These are phyloP conservation scores for Podila epigama DNA, from an alignment of 192 early-diverging fungal genomes.

Conservation along the genomic window DNA sequence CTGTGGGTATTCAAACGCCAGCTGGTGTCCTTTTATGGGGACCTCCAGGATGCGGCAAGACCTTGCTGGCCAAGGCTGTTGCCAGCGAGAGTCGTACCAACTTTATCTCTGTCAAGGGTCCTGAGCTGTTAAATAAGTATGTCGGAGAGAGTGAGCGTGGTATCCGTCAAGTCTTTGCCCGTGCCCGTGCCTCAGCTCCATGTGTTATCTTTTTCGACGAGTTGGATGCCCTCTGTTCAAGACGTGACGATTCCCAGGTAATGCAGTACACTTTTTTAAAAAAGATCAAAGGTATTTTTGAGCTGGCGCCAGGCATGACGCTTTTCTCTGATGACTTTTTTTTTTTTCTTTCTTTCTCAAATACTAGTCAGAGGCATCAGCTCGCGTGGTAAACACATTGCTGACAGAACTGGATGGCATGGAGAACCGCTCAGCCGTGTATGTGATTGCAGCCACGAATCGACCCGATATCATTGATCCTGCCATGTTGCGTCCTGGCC, in stretches of 20 bases:
- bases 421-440: slow-evolving; percentile 87
- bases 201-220: slow-evolving; percentile 99
- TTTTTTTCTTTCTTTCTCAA: neutral
- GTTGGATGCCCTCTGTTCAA: slow-evolving; percentile 91
- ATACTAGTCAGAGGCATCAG: slow-evolving; percentile 82
- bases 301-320: too few relatives aligned
- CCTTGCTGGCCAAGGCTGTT: slow-evolving; percentile 96
- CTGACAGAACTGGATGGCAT: slow-evolving; percentile 98
- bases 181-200: slow-evolving; percentile 91
- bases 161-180: slow-evolving; percentile 93
- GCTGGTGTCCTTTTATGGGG: slow-evolving; percentile 97
- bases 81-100: slow-evolving; percentile 98
- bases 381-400: slow-evolving; percentile 96
- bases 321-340: neutral
- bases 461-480: slow-evolving; percentile 98
- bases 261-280: slow-evolving; percentile 1
- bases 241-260: slow-evolving; percentile 90
- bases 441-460: slow-evolving; percentile 98
- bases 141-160: slow-evolving; percentile 98
- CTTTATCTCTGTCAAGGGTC: slow-evolving; percentile 98
- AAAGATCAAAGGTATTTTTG: neutral
- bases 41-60: slow-evolving; percentile 98
- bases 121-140: slow-evolving; percentile 98
- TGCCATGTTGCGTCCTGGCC: slow-evolving; percentile 97
- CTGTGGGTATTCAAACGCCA: slow-evolving; percentile 89